phyloP scores from a whole-genome alignment of 768 basidiomycete species.

The Dendrothele bispora region DNA sequence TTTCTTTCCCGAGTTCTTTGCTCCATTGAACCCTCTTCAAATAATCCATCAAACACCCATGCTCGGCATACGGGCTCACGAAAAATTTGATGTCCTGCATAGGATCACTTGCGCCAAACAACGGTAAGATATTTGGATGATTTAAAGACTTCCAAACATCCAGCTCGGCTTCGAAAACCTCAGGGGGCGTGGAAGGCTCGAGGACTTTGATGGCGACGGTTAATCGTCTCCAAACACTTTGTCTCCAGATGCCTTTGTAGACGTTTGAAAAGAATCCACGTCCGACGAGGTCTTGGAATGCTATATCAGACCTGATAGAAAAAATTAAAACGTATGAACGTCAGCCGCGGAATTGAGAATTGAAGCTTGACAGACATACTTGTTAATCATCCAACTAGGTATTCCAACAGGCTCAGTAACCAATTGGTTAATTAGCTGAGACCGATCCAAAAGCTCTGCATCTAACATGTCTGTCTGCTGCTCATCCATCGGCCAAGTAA shows the following conservation, averaged over 20 bases:
- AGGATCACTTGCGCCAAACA: constrained; percentile 54
- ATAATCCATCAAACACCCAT: constrained; percentile 43
- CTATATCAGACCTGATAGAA: constrained; percentile 44
- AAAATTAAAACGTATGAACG: background rate
- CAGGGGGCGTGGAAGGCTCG: constrained; percentile 33
- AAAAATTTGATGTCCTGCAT: constrained; percentile 45
- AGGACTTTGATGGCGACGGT: constrained; percentile 48
- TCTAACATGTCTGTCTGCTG: constrained; percentile 31
- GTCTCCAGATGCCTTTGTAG: constrained; percentile 50
- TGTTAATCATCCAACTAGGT: constrained; percentile 50
- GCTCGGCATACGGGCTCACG: constrained; percentile 49
- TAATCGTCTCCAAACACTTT: constrained; percentile 41
- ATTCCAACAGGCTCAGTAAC: too few species aligned
- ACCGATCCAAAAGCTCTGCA: constrained; percentile 36
- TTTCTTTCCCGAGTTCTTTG: background rate
- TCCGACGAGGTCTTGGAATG: constrained; percentile 40
- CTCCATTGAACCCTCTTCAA: constrained; percentile 23
- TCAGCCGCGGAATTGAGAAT: background rate
- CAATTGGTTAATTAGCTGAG: too few species aligned
- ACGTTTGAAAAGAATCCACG: constrained; percentile 53
- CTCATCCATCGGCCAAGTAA: constrained; percentile 8
- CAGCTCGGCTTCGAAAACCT: constrained; percentile 47
- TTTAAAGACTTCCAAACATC: constrained; percentile 46
- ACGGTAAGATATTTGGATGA: constrained; percentile 49
- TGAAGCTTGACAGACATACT: constrained; percentile 15